Base-by-base conservation (phyloP, 768 basidiomycete species). In the Scleroderma bovista region DNA sequence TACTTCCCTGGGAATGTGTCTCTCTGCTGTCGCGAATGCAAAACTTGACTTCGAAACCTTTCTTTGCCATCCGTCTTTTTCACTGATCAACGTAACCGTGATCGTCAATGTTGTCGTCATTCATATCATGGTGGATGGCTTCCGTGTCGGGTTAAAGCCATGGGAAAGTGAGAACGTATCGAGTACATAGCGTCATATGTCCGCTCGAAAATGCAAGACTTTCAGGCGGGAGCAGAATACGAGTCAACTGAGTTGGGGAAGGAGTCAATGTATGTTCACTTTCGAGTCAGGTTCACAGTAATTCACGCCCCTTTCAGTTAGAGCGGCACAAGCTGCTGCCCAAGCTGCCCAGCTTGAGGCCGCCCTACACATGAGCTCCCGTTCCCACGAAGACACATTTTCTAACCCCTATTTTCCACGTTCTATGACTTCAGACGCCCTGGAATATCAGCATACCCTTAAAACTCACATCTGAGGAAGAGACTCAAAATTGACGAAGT, bases 151-250 rank as follows among this genome's bases (percentile, higher is more conserved):
- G n/a, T n/a, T n/a, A n/a, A n/a, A n/a, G n/a, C n/a, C n/a, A n/a
- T n/a, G n/a, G n/a, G n/a, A n/a, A n/a, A n/a, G n/a, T n/a, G n/a
- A n/a, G n/a, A n/a, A n/a, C n/a, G n/a, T n/a, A n/a, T n/a, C n/a
- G n/a, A n/a, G n/a, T n/a, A n/a, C n/a, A n/a, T n/a, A n/a, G n/a
- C n/a, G n/a, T n/a, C n/a, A n/a, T n/a, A n/a, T n/a, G n/a, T n/a
- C n/a, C n/a, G n/a, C n/a, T n/a, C n/a, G 69, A 92, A 90, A 69
- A 93, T 95, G 93, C 93, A 95, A 72, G 93, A 91, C 22, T 95
- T 93, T 64, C 91, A 56, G 92, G 90, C 31, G 93, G 93, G 15
- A 92, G 91, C 55, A 77, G 89, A 59, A 93, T 96, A 56, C 79
- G 93, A n/a, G n/a, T n/a, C n/a, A n/a, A 32, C 69, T 95, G 55